These are phyloP conservation scores for Ichthyophthirius multifiliis DNA, from an alignment of 169 alveolate species.

Conservation along the genomic window DNA sequence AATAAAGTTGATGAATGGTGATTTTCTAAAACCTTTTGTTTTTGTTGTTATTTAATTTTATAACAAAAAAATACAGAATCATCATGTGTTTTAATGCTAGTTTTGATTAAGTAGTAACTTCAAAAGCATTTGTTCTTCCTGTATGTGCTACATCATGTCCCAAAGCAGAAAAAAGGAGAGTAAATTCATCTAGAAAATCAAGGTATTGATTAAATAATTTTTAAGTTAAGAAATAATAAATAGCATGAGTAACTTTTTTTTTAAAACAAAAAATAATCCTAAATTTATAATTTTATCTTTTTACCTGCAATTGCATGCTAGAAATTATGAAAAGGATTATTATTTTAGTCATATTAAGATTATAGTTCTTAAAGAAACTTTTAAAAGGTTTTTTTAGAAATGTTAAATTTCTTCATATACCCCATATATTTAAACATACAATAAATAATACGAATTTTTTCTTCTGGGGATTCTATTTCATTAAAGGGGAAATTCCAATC, in stretches of 20 bases:
- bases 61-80: too few species aligned
- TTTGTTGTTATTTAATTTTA: too few species aligned
- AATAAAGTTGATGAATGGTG: conserved; percentile 33
- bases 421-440: conserved; percentile 18
- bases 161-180: conserved; percentile 16
- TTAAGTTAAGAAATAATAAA: conserved; percentile 21
- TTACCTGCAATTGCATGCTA: conserved; percentile 37
- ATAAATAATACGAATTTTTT: conserved; percentile 4
- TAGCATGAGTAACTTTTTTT: conserved; percentile 26
- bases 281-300: too few species aligned
- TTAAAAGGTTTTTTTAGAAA: conserved; percentile 17
- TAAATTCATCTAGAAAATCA: conserved; percentile 21
- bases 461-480: not conserved
- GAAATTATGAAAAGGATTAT: conserved; percentile 42
- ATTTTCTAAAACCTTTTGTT: conserved; percentile 40
- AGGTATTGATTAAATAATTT: conserved; percentile 6
- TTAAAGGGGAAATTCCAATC: conserved; percentile 20
- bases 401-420: conserved; percentile 13
- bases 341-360: conserved; percentile 19
- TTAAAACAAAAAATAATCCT: too few species aligned
- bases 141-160: conserved; percentile 46
- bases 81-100: conserved; percentile 40
- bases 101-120: conserved; percentile 38
- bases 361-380: conserved; percentile 14
- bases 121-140: conserved; percentile 43